Evolutionary conservation across 148 eudicot genomes (phyloP).

Genomic region (Drosera capensis): DNA sequence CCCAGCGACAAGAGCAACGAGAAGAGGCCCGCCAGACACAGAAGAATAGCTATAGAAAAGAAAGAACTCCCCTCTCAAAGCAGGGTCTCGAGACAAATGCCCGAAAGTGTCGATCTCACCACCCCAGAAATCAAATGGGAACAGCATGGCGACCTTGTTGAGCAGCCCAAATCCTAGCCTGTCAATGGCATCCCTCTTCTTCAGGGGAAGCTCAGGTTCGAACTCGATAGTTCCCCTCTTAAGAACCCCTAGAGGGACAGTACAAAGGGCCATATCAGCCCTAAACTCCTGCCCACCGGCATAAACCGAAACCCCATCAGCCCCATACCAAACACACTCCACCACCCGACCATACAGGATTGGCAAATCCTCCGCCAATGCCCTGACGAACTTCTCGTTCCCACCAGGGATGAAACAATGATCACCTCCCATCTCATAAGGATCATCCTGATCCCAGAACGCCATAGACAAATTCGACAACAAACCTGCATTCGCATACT

Average conservation of each 20-base stretch:
- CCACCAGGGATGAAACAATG: slow-evolving; percentile 97
- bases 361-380: slow-evolving; percentile 71
- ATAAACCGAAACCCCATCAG: slow-evolving; percentile 65
- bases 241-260: slow-evolving; percentile 83
- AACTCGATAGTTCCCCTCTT: slow-evolving; percentile 61
- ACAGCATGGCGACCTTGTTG: slow-evolving; percentile 92
- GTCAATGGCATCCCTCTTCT: slow-evolving; percentile 62
- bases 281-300: slow-evolving; percentile 63
- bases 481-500: slow-evolving; percentile 82
- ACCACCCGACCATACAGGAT: slow-evolving; percentile 55
- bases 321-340: slow-evolving; percentile 54
- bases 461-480: slow-evolving; percentile 84
- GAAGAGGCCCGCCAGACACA: slow-evolving; percentile 87
- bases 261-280: slow-evolving; percentile 84
- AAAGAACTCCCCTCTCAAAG: slow-evolving; percentile 85
- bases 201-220: slow-evolving; percentile 68
- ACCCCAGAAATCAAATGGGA: slow-evolving; percentile 95
- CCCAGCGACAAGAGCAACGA: slow-evolving; percentile 91
- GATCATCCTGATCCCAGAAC: slow-evolving; percentile 98
- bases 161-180: slow-evolving; percentile 87
- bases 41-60: slow-evolving; percentile 81
- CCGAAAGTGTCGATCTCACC: slow-evolving; percentile 93
- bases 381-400: slow-evolving; percentile 70
- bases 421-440: slow-evolving; percentile 97
- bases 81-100: slow-evolving; percentile 60